Percentiles rank a stretch among this genome's conserved stretches.
Evolutionary conservation across 495 filamentous ascomycete genomes (phyloP).

Genomic region (Astrocystis sublimbata): DNA sequence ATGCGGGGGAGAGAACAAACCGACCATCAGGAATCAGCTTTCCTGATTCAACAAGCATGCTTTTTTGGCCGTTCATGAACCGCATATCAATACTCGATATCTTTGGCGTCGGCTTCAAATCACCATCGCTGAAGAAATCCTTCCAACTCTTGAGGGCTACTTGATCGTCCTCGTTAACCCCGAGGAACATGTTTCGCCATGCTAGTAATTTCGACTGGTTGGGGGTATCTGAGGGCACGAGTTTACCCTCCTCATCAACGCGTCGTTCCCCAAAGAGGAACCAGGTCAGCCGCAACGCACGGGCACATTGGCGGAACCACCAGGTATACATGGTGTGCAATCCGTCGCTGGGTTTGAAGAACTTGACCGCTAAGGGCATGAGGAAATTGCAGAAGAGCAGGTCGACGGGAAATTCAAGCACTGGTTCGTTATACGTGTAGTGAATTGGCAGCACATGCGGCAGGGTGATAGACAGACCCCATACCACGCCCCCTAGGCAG

Average conservation of each 20-base stretch:
- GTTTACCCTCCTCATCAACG: constrained; percentile 76
- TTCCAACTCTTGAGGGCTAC: constrained; percentile 44
- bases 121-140: constrained; percentile 41
- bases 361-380: constrained; percentile 78
- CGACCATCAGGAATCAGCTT: constrained; percentile 65
- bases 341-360: constrained; percentile 80
- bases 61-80: constrained; percentile 26
- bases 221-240: constrained; percentile 27
- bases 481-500: constrained; percentile 93
- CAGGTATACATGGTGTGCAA: constrained; percentile 85
- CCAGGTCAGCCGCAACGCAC: constrained; percentile 75
- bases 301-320: constrained; percentile 93
- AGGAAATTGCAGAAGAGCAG: constrained; percentile 95
- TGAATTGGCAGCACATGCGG: constrained; percentile 81
- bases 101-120: constrained; percentile 29
- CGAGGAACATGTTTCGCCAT: constrained; percentile 40
- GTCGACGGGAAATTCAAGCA: constrained; percentile 92
- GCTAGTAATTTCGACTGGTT: constrained; percentile 26
- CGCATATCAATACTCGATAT: constrained; percentile 29
- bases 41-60: constrained; percentile 43
- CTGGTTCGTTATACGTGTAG: constrained; percentile 86
- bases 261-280: constrained; percentile 88
- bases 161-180: constrained; percentile 30
- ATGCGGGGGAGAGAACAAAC: constrained; percentile 87
- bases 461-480: constrained; percentile 71